Evolutionary conservation across 2,329 filamentous ascomycete species (phyloP), one percentile per base, ranked within the genome.

Genomic region (Pseudogymnoascus sp.): DNA sequence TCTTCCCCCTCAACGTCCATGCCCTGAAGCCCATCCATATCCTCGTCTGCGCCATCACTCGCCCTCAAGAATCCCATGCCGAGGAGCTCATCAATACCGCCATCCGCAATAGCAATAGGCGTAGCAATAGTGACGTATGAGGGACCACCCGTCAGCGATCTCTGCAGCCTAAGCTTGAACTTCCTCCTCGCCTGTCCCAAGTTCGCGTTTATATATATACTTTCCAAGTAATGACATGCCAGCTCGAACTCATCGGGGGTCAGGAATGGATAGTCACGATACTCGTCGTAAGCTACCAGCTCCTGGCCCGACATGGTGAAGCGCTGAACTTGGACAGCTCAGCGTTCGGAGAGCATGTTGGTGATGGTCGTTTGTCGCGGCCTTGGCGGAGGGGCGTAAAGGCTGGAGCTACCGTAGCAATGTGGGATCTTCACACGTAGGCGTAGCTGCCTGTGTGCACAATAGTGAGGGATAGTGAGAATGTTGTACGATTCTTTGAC

Each of bases 221-320:
- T 77, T 65, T 88, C 85, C 21, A 88, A 78, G 62, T 82, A 77
- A 68, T 87, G 83, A 72, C 88, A 90, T 62, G 81, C 83, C 69
- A 85, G 80, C 61, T 82, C 75, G 66, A 91, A 91, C 70, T 90
- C 87, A 41, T 84, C 80, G 9, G 75, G 69, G 9, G 75, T 81
- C 28, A 91, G 79, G 63, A 81, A 83, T 5, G 88, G 88, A 70
- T 87, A 91, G 60, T 79, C 69, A 16, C 65, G 64, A 63, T 71
- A 73, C n/a, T 72, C 68, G 41, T 75, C 63, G 35, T 60, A 60
- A 16, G 58, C 35, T 40, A 60, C 58, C 16, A 60, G 33, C 35
- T 38, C 58, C 33, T 60, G 58, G 58, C 58, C 38, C 33, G 58
- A 40, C 58, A 60, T 60, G 21, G 23, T 60, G 33, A 41, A 25